Percentiles rank a stretch among this genome's conserved stretches.
phyloP scores from a whole-genome alignment of 805 yeast genomes.

The Candida sphagnicola region DNA sequence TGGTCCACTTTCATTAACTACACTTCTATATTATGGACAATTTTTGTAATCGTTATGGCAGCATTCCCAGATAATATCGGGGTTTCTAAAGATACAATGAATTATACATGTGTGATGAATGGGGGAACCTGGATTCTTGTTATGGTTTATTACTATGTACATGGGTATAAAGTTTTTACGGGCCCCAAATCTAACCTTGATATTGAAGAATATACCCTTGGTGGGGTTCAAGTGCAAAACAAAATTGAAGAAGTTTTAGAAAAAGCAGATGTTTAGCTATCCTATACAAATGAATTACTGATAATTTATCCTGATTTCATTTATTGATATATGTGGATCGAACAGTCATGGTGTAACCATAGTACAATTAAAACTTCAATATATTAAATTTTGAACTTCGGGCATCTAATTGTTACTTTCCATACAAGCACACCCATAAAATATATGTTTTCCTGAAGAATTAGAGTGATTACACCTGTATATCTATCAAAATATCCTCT shows the following conservation, averaged over 20 bases:
- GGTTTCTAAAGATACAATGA: constrained; percentile 51
- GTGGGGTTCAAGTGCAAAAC: constrained; percentile 1
- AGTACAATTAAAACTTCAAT: no score
- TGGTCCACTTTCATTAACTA: constrained; percentile 43
- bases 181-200: constrained; percentile 46
- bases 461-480: no score
- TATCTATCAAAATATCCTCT: no score
- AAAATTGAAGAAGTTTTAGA: constrained; percentile 4
- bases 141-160: constrained; percentile 45
- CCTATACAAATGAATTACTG: neutral
- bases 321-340: no score
- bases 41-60: constrained; percentile 50
- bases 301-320: no score
- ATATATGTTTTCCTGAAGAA: no score
- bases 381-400: no score
- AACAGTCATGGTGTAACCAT: no score
- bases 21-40: constrained; percentile 45
- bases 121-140: constrained; percentile 58
- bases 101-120: constrained; percentile 64
- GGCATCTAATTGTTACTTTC: no score
- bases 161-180: constrained; percentile 51
- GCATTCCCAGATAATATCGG: constrained; percentile 54
- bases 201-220: constrained; percentile 1
- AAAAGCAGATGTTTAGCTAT: neutral
- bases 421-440: no score